phyloP scores from a whole-genome alignment of 2,329 filamentous ascomycete species.

The Claviceps sp. region DNA sequence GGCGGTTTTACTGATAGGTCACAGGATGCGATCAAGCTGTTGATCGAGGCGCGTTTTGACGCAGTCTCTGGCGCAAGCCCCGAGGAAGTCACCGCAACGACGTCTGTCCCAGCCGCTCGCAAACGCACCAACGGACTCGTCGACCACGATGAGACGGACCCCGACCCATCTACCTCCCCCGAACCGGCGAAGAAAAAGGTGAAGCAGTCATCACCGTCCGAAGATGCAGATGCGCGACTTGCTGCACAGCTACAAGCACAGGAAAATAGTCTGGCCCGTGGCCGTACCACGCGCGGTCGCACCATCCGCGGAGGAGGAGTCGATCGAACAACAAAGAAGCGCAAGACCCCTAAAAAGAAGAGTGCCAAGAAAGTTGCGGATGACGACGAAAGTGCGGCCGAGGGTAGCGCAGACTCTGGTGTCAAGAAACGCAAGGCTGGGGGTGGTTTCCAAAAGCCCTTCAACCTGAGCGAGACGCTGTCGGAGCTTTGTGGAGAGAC shows the following conservation, averaged over 20 bases:
- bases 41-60: constrained; percentile 66
- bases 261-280: constrained; percentile 59
- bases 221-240: constrained; percentile 73
- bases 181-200: constrained; percentile 52
- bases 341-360: constrained; percentile 57
- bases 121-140: constrained; percentile 25
- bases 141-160: constrained; percentile 31
- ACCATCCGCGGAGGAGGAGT: constrained; percentile 34
- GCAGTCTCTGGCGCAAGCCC: constrained; percentile 43
- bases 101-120: constrained; percentile 15
- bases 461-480: constrained; percentile 58
- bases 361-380: constrained; percentile 60
- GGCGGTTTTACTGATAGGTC: not conserved
- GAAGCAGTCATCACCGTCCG: constrained; percentile 42
- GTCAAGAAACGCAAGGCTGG: constrained; percentile 67
- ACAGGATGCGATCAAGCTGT: constrained; percentile 54
- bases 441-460: constrained; percentile 84
- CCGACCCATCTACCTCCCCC: constrained; percentile 31
- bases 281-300: constrained; percentile 55
- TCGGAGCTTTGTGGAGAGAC: constrained; percentile 57
- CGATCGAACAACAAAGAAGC: constrained; percentile 51
- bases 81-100: constrained; percentile 29
- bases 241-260: constrained; percentile 85
- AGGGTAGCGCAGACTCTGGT: constrained; percentile 43
- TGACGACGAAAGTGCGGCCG: constrained; percentile 69